Conservation (phyloP, 371 early-diverging fungal genomes). For the Hamiltosporidium tvaerminnensis region DNA sequence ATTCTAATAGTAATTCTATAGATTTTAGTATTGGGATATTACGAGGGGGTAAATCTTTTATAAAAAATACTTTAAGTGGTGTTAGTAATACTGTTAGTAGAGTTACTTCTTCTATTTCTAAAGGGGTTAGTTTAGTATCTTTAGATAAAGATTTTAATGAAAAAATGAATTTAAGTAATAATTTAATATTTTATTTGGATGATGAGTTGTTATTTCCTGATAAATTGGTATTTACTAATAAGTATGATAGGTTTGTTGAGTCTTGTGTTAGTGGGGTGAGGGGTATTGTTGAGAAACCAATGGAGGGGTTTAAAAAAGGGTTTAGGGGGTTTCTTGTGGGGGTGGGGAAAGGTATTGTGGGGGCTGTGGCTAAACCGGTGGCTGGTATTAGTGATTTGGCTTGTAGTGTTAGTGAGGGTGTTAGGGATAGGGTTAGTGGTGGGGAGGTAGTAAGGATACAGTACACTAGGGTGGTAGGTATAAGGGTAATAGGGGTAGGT, state of each 20-base stretch:
- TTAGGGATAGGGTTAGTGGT: neutral
- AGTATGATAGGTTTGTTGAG: neutral
- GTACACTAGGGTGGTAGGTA: too few relatives aligned
- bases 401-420: neutral
- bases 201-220: neutral
- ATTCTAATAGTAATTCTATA: neutral
- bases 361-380: neutral
- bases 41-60: neutral
- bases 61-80: neutral
- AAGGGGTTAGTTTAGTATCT: neutral
- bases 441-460: neutral
- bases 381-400: neutral
- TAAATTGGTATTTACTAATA: neutral
- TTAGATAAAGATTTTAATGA: neutral
- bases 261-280: neutral
- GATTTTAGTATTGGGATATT: neutral
- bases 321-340: neutral
- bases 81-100: neutral
- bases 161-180: neutral
- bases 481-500: too few relatives aligned
- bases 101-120: neutral
- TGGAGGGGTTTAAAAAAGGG: constrained; percentile 2
- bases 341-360: neutral
- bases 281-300: neutral
- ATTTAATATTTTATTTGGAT: neutral